Evolutionary conservation across 1,139 yeast genomes (phyloP).

Genomic region (Pichia norvegensis): DNA sequence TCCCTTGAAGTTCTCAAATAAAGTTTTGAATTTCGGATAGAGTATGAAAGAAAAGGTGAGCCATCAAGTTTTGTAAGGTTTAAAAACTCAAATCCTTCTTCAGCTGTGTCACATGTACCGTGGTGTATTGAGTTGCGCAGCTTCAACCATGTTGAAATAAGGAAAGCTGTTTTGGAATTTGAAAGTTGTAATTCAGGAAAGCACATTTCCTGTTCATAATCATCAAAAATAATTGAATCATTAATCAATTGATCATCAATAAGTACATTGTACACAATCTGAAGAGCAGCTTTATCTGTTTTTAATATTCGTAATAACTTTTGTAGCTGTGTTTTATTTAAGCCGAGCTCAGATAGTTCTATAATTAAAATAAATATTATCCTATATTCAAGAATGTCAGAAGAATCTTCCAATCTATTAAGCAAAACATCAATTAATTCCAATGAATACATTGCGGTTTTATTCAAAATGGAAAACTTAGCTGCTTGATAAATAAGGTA

Average conservation of each 20-base stretch:
- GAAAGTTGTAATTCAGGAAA: constrained; percentile 1
- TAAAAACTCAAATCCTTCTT: neutral
- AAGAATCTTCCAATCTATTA: neutral
- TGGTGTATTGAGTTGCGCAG: neutral
- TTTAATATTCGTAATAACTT: neutral
- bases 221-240: constrained; percentile 4
- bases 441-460: constrained; percentile 1
- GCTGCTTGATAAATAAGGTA: constrained; percentile 3
- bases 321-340: neutral
- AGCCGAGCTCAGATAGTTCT: constrained; percentile 7
- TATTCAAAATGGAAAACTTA: constrained; percentile 5
- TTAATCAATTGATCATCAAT: neutral
- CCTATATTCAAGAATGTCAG: neutral
- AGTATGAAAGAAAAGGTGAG: constrained; percentile 9
- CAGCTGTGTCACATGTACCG: neutral
- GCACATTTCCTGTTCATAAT: neutral
- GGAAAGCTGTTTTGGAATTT: neutral
- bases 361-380: neutral
- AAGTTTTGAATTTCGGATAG: constrained; percentile 12
- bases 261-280: neutral
- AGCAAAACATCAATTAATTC: neutral
- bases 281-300: neutral
- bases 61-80: constrained; percentile 2
- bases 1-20: constrained; percentile 9
- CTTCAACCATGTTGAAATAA: constrained; percentile 7